Conservation (phyloP, 2,329 filamentous ascomycete genomes). For the Bipolaris cookei region DNA sequence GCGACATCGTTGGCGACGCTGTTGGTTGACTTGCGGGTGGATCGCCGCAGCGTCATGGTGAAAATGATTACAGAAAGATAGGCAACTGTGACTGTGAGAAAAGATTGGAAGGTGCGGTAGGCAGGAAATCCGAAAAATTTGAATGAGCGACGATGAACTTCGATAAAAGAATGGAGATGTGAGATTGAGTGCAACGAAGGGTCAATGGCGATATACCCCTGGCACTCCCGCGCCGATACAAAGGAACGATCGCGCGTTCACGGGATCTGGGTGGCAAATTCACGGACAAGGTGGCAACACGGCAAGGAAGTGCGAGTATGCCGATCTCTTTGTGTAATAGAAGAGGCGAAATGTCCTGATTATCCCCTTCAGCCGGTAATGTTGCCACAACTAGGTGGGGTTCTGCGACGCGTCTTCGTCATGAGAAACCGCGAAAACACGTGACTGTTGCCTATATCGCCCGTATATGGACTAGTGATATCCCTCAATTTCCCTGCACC, state of each 20-base stretch:
- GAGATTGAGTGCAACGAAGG: slow-evolving; percentile 20
- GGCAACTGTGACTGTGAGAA: not conserved
- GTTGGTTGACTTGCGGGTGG: slow-evolving; percentile 31
- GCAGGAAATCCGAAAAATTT: not conserved
- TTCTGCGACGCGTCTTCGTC: slow-evolving; percentile 12
- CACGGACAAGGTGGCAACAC: slow-evolving; percentile 6
- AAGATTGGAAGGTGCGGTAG: slow-evolving; percentile 1
- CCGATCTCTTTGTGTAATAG: slow-evolving; percentile 3
- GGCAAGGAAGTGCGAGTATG: slow-evolving; percentile 1
- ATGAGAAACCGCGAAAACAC: slow-evolving; percentile 9
- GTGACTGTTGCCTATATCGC: slow-evolving; percentile 4
- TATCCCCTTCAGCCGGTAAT: not conserved
- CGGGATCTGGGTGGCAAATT: slow-evolving; percentile 38
- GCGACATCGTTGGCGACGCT: slow-evolving; percentile 15
- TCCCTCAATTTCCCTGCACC: not conserved
- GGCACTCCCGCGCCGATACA: slow-evolving; percentile 27
- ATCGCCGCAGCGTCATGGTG: slow-evolving; percentile 36
- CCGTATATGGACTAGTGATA: slow-evolving; percentile 1
- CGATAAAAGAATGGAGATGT: slow-evolving; percentile 14
- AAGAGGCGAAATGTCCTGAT: not conserved
- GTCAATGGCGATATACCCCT: slow-evolving; percentile 33
- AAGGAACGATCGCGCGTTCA: slow-evolving; percentile 29
- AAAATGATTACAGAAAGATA: slow-evolving; percentile 4
- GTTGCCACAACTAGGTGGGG: slow-evolving; percentile 3
- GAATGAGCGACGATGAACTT: slow-evolving; percentile 7